Evolutionary conservation across 306 rosid species (phyloP), one percentile per base, ranked within the genome.

Genomic region (Cyamopsis tetragonoloba): DNA sequence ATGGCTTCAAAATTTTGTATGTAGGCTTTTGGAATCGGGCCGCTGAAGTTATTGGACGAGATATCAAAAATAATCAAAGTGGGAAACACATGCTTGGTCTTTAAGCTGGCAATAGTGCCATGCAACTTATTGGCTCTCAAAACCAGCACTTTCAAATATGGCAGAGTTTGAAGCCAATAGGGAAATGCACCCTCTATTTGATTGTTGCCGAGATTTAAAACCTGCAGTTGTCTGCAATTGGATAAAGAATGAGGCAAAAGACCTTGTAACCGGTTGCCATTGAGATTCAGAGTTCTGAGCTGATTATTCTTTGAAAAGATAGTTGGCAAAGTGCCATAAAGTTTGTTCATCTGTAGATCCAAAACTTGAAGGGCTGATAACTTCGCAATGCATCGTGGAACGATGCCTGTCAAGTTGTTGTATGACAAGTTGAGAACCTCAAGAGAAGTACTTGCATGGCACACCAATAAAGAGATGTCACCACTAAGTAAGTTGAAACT

Each of bases 151-250:
- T 17, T 47, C 6, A 82, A 61, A 8, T 43, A 1, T 3, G 67
- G 58, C 2, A 77, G 69, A 7, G 64, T 13, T 14, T 60, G 69
- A 61, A 80, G 47, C 81, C 81, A 71, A n/a, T n/a, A n/a, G n/a
- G n/a, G n/a, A n/a, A n/a, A n/a, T n/a, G n/a, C n/a, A n/a, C n/a
- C n/a, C n/a, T n/a, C n/a, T n/a, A n/a, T n/a, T n/a, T n/a, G n/a
- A n/a, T n/a, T n/a, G n/a, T n/a, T n/a, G n/a, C n/a, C 79, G 12
- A 81, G 2, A 50, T 81, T 73, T 1, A 81, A 27, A 63, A 81
- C 28, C 30, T 56, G 44, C 11, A 77, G 17, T 0, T 2, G 0
- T 1, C 1, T 4, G 15, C 77, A 77, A 5, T 49, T 12, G 1
- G 32, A 14, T 50, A 81, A 62, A 13, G 71, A 56, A 0, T 0